Conservation (phyloP, 73 alveolate species). For the Stentor coeruleus region DNA sequence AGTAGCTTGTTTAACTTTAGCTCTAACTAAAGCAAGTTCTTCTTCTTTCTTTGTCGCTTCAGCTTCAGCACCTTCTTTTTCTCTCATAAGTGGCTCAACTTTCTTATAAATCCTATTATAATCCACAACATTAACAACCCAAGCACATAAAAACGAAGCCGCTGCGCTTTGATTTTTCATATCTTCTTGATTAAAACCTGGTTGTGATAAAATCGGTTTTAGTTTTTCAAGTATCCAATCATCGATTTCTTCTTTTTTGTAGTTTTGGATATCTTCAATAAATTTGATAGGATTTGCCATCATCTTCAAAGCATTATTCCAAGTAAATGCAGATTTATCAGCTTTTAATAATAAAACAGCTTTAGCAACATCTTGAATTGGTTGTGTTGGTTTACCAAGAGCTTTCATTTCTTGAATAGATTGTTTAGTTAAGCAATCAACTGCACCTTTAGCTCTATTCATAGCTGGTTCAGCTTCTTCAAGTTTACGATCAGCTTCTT, state of each 20-base stretch:
- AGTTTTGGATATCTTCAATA: constrained; percentile 77
- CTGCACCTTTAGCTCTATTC: constrained; percentile 93
- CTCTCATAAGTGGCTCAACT: constrained; percentile 97
- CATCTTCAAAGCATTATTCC: constrained; percentile 92
- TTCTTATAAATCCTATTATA: constrained; percentile 95
- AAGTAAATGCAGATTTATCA: constrained; percentile 82
- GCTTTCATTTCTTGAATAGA: constrained; percentile 88
- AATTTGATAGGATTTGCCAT: constrained; percentile 91
- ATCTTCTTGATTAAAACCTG: constrained; percentile 44
- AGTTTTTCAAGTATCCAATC: constrained; percentile 67
- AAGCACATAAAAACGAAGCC: constrained; percentile 80
- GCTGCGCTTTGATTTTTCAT: constrained; percentile 76
- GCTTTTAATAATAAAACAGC: constrained; percentile 80
- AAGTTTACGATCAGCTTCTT: constrained; percentile 75
- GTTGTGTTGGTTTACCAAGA: constrained; percentile 88
- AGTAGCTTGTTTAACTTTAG: constrained; percentile 85
- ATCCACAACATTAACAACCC: constrained; percentile 90
- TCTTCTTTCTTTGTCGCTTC: constrained; percentile 83
- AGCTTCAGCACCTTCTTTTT: constrained; percentile 94
- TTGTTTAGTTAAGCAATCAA: constrained; percentile 81
- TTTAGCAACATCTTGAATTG: constrained; percentile 54
- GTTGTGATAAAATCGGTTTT: constrained; percentile 58
- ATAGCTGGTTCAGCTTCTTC: constrained; percentile 93
- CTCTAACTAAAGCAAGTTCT: constrained; percentile 87
- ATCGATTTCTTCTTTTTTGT: constrained; percentile 86